These are phyloP conservation scores for Fusarium nodosum DNA, from an alignment of 2,329 filamentous ascomycete species.

Conservation along the genomic window DNA sequence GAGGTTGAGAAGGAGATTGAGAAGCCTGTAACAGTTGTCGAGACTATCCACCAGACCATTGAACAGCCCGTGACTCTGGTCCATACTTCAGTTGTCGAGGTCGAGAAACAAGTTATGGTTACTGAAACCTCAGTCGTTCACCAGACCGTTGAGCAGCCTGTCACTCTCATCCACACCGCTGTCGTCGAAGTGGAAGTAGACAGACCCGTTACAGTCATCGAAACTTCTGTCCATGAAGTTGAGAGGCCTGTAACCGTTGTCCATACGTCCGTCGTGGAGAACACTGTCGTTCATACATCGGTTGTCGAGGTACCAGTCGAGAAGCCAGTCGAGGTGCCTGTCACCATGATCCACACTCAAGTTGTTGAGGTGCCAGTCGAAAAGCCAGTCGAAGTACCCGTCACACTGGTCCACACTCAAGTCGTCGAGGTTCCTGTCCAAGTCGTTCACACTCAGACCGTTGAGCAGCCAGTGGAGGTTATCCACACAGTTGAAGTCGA, in stretches of 20 bases:
- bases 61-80: slow-evolving; percentile 24
- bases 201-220: slow-evolving; percentile 16
- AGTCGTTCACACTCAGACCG: slow-evolving; percentile 20
- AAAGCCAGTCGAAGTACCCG: slow-evolving; percentile 18
- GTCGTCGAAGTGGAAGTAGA: slow-evolving; percentile 21
- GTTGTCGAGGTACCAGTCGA: slow-evolving; percentile 20
- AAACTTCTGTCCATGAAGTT: slow-evolving; percentile 15
- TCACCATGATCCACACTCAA: slow-evolving; percentile 17
- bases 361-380: slow-evolving; percentile 3
- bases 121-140: slow-evolving; percentile 26
- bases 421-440: slow-evolving; percentile 13
- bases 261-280: slow-evolving; percentile 29
- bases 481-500: slow-evolving; percentile 26
- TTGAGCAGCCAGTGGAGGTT: slow-evolving; percentile 15
- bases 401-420: slow-evolving; percentile 6
- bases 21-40: slow-evolving; percentile 19
- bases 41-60: slow-evolving; percentile 19
- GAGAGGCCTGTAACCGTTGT: slow-evolving; percentile 27
- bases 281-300: slow-evolving; percentile 22
- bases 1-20: slow-evolving; percentile 18
- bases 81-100: slow-evolving; percentile 19
- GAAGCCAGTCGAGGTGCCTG: slow-evolving; percentile 23
- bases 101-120: slow-evolving; percentile 11
- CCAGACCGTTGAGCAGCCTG: slow-evolving; percentile 16
- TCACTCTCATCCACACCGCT: slow-evolving; percentile 24